Evolutionary conservation across 257 asterid genomes (phyloP), one percentile per base, ranked within the genome.

Genomic region (Solanum etuberosum): DNA sequence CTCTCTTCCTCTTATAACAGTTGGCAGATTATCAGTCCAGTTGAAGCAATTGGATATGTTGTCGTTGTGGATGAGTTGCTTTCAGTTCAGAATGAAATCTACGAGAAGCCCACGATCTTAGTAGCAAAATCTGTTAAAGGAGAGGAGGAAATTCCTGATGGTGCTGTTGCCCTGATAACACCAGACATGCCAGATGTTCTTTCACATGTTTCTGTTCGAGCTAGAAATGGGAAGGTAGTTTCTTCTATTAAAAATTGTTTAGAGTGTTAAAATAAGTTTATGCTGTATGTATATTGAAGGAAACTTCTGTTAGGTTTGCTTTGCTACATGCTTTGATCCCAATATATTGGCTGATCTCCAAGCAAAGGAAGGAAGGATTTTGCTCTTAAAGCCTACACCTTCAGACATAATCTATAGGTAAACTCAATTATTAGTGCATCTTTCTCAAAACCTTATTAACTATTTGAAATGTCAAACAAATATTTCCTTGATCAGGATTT

Each of bases 171-270:
- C 35, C 98, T 97, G 88, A 89, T 97, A 88, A 97, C 99, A 48
- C 98, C 98, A 37, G 99, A 97, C 91, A 97, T 97, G 99, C 99
- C 99, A 86, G 99, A 97, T 92, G 99, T 97, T 88, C 93, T 97
- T 35, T 97, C 99, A 43, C 99, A 97, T 90, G 99, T 97, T 90
- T 96, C 99, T 91, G 99, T 97, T 89, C 92, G 99, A 89, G 99
- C 99, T 80, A 93, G 99, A 93, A 97, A 97, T 85, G 90, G 98
- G 87, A 96, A 97, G 99, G 99, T 97, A 89, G 87, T 85, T 37
- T 80, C 87, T 81, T 81, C 42, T 80, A 32, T 85, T 77, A 38
- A 29, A 46, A 86, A 68, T 18, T 38, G 77, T 86, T 42, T 46
- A 80, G 87, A 83, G 68, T 32, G 68, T 72, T 80, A 83, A 59